A percentile compares a stretch with the other conserved stretches of the same genome.
Evolutionary conservation across 2,329 filamentous ascomycete species (phyloP).

Genomic region (Penicillium thymicola): DNA sequence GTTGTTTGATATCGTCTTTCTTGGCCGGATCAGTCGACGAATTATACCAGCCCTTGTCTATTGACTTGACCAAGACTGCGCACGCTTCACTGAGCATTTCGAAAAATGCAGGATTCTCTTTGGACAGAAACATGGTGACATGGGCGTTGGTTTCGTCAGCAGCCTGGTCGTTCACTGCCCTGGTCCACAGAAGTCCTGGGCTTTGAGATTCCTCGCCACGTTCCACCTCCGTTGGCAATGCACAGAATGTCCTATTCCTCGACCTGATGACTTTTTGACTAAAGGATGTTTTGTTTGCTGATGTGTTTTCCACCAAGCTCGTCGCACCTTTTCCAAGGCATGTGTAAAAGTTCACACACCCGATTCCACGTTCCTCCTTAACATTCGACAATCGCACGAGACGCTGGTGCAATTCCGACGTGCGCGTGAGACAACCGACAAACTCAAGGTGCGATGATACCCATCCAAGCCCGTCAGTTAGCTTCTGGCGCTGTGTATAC

Average conservation of each 20-base stretch:
- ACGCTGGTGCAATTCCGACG: slow-evolving; percentile 74
- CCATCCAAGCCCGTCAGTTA: slow-evolving; percentile 75
- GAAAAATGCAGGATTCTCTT: slow-evolving; percentile 46
- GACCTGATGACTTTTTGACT: slow-evolving; percentile 40
- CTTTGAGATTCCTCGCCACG: slow-evolving; percentile 23
- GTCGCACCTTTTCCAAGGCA: slow-evolving; percentile 67
- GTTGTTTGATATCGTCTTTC: slow-evolving; percentile 16
- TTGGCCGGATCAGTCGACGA: slow-evolving; percentile 25
- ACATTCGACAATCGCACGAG: slow-evolving; percentile 66
- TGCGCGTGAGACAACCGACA: slow-evolving; percentile 81
- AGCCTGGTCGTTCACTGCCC: slow-evolving; percentile 74
- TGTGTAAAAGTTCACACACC: slow-evolving; percentile 85
- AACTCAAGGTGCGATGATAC: slow-evolving; percentile 89
- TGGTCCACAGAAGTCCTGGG: slow-evolving; percentile 57
- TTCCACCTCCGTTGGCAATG: slow-evolving; percentile 61
- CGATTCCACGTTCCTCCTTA: slow-evolving; percentile 63
- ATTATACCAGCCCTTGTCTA: slow-evolving; percentile 42
- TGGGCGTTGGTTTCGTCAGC: slow-evolving; percentile 78
- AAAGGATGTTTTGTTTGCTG: slow-evolving; percentile 27
- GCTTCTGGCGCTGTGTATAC: slow-evolving; percentile 78
- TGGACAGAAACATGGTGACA: slow-evolving; percentile 50
- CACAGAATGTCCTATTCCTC: slow-evolving; percentile 81
- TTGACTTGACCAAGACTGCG: slow-evolving; percentile 37
- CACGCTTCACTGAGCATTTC: slow-evolving; percentile 39
- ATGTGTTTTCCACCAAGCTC: slow-evolving; percentile 27